These are phyloP conservation scores for Amanita phalloides DNA, from an alignment of 768 basidiomycete species.

Conservation along the genomic window DNA sequence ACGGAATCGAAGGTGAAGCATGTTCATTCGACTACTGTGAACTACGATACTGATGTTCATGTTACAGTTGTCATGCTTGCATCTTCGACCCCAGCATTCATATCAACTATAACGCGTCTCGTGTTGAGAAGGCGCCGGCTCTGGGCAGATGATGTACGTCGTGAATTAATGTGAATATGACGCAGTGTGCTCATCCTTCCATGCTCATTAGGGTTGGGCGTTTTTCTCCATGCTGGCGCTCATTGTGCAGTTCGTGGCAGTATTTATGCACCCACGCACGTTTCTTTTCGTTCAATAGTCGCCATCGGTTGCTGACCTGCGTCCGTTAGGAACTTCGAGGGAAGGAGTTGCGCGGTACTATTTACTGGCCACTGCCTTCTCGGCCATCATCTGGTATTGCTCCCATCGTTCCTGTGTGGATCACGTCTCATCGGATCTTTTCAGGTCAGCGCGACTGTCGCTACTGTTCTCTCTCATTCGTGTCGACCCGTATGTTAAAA, in stretches of 20 bases:
- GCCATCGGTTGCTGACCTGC: neutral
- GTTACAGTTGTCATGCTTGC: conserved; percentile 19
- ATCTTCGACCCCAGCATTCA: conserved; percentile 22
- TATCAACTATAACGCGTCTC: conserved; percentile 20
- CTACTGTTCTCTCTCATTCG: conserved; percentile 47
- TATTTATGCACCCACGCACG: conserved; percentile 18
- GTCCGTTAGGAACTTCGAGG: neutral
- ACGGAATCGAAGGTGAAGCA: too few species aligned
- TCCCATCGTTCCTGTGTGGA: neutral
- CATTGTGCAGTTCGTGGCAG: conserved; percentile 17
- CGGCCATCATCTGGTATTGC: conserved; percentile 26
- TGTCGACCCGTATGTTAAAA: conserved; percentile 26
- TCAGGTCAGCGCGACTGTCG: conserved; percentile 36
- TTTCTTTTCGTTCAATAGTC: neutral
- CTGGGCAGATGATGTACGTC: conserved; percentile 27
- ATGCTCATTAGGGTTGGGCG: conserved; percentile 16
- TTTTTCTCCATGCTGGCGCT: conserved; percentile 17
- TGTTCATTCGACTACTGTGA: too few species aligned
- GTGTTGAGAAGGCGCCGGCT: conserved; percentile 18
- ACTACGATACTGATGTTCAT: too few species aligned
- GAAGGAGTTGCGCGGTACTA: conserved; percentile 20
- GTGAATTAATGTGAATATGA: neutral
- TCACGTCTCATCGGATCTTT: neutral
- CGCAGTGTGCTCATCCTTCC: neutral
- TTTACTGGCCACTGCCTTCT: conserved; percentile 24